A percentile compares a stretch with the other conserved stretches of the same genome.
phyloP scores from a whole-genome alignment of 805 yeast species.

The Pichia membranifaciens region DNA sequence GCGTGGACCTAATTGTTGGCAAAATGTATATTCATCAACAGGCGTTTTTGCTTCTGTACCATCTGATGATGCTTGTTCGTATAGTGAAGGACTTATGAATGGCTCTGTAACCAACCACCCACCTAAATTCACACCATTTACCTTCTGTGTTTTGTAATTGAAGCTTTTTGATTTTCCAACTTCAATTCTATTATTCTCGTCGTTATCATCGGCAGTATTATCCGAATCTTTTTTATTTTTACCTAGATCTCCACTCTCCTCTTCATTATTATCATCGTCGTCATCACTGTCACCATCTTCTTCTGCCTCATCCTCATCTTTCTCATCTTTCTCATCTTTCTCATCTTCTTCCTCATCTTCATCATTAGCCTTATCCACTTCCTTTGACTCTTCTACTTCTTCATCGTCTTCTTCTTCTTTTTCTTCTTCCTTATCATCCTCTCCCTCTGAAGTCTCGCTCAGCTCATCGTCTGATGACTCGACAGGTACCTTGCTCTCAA shows the following conservation, averaged over 20 bases:
- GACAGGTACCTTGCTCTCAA: too few relatives aligned
- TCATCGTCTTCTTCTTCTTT: background rate
- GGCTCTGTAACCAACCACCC: slow-evolving; percentile 75
- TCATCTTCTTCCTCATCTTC: background rate
- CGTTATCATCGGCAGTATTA: background rate
- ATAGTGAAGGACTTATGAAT: slow-evolving; percentile 61
- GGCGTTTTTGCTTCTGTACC: slow-evolving; percentile 34
- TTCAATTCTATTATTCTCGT: background rate
- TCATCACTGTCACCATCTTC: background rate
- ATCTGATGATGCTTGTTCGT: slow-evolving; percentile 27
- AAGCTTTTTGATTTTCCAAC: background rate
- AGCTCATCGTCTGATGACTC: too few relatives aligned
- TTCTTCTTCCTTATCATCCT: background rate
- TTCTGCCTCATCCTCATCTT: background rate
- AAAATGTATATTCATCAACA: slow-evolving; percentile 55
- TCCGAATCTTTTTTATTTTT: slow-evolving; percentile 7
- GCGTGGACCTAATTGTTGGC: slow-evolving; percentile 42
- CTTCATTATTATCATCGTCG: slow-evolving; percentile 8
- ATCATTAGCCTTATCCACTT: background rate
- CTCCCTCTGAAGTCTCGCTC: background rate
- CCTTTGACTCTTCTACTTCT: background rate
- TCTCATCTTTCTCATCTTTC: background rate
- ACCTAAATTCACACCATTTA: slow-evolving; percentile 51
- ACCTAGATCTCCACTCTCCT: slow-evolving; percentile 3
- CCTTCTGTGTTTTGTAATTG: slow-evolving; percentile 24